Conservation (phyloP, 2,329 filamentous ascomycete species). For the Aureobasidium sp. region DNA sequence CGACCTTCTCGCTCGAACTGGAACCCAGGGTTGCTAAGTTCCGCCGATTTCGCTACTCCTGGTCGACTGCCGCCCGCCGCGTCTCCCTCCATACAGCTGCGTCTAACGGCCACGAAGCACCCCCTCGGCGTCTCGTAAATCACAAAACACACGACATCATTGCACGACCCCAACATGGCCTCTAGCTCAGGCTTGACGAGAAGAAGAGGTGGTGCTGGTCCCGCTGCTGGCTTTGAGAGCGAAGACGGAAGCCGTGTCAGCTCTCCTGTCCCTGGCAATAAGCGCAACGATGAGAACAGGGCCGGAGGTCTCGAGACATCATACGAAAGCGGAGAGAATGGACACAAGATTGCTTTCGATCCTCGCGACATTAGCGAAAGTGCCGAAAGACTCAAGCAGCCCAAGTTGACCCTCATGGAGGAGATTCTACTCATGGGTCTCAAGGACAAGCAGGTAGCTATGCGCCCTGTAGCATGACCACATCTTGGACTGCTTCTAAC, state of each 20-base stretch:
- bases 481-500: neutral
- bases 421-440: constrained; percentile 90
- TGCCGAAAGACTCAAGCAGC: constrained; percentile 92
- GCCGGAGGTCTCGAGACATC: constrained; percentile 59
- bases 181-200: constrained; percentile 64
- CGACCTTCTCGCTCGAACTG: neutral
- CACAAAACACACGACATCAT: neutral
- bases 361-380: constrained; percentile 96
- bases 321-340: constrained; percentile 85
- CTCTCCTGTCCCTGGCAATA: constrained; percentile 56
- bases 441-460: constrained; percentile 92
- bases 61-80: neutral
- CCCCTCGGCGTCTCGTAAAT: neutral
- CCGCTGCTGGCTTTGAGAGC: constrained; percentile 46
- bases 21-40: neutral
- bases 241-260: constrained; percentile 57
- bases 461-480: neutral
- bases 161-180: constrained; percentile 41
- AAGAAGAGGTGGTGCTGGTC: constrained; percentile 53
- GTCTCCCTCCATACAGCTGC: constrained; percentile 4
- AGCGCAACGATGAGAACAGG: constrained; percentile 19
- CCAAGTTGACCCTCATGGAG: constrained; percentile 98
- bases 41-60: neutral
- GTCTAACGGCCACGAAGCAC: constrained; percentile 8
- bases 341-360: constrained; percentile 97